These are phyloP conservation scores for Hypholoma fasciculare DNA, from an alignment of 768 basidiomycete species.

Conservation along the genomic window DNA sequence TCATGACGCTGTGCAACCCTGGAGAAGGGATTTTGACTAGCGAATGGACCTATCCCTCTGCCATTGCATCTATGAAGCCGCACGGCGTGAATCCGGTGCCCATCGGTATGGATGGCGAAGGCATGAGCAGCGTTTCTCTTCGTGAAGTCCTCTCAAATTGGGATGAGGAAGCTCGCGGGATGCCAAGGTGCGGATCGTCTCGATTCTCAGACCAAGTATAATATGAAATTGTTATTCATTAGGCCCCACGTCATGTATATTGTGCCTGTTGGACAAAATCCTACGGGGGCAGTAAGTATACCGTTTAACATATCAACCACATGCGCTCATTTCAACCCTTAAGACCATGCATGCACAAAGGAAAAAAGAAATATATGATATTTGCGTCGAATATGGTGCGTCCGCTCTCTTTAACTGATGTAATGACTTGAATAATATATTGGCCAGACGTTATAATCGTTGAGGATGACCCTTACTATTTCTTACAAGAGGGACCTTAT, in stretches of 20 bases:
- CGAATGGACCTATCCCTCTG: slow-evolving; percentile 79
- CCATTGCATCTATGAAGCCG: slow-evolving; percentile 36
- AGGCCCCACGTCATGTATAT: slow-evolving; percentile 77
- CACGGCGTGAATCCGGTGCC: slow-evolving; percentile 47
- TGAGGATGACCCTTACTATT: slow-evolving; percentile 84
- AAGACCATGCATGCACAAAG: slow-evolving; percentile 62
- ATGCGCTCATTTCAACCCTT: neutral
- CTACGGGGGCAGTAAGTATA: slow-evolving; percentile 63
- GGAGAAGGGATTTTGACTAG: slow-evolving; percentile 58
- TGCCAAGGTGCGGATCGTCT: slow-evolving; percentile 43
- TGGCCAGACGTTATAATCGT: slow-evolving; percentile 68
- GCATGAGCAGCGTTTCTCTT: slow-evolving; percentile 65
- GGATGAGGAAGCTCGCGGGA: slow-evolving; percentile 59
- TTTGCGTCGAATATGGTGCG: slow-evolving; percentile 78
- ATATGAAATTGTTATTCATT: neutral
- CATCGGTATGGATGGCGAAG: slow-evolving; percentile 68
- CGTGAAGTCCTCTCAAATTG: slow-evolving; percentile 62
- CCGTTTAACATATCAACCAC: neutral
- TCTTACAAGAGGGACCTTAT: slow-evolving; percentile 65
- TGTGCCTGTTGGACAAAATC: slow-evolving; percentile 84
- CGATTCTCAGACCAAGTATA: neutral
- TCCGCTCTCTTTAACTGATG: slow-evolving; percentile 1
- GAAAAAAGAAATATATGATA: slow-evolving; percentile 80
- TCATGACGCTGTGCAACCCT: slow-evolving; percentile 62
- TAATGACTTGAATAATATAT: neutral